Evolutionary conservation across 1,284 basidiomycete genomes (phyloP).

Genomic region (Xanthoconium separans): DNA sequence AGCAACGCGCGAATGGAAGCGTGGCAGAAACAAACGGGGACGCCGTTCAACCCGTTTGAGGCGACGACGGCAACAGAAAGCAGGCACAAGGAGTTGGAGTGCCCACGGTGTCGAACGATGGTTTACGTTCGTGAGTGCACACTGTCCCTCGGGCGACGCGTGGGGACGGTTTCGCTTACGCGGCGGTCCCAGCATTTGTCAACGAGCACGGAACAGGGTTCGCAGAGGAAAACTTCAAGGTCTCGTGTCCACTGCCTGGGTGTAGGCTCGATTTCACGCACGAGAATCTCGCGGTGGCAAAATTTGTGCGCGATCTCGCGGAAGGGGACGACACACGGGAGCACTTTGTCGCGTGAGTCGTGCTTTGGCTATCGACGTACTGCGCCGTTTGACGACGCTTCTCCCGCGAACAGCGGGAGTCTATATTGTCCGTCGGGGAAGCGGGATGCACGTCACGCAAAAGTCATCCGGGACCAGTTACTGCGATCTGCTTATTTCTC

Average conservation of each 20-base stretch:
- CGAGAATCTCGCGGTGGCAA: conserved; percentile 34
- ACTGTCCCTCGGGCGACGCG: background rate
- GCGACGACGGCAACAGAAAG: conserved; percentile 23
- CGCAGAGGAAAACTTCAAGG: conserved; percentile 31
- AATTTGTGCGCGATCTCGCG: conserved; percentile 35
- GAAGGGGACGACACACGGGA: conserved; percentile 15
- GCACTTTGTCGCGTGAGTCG: conserved; percentile 22
- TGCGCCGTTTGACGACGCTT: background rate
- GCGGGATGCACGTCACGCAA: conserved; percentile 26
- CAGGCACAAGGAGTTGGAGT: conserved; percentile 27
- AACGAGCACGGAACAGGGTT: conserved; percentile 34
- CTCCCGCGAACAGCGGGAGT: conserved; percentile 29
- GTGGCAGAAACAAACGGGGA: conserved; percentile 34
- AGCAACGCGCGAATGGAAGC: conserved; percentile 17
- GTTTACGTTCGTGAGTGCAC: conserved; percentile 32
- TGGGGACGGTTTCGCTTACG: background rate
- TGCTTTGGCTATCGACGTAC: background rate
- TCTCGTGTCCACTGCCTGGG: conserved; percentile 27
- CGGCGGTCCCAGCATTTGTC: conserved; percentile 29
- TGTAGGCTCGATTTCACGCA: conserved; percentile 35
- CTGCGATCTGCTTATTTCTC: conserved; percentile 24
- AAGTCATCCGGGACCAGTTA: conserved; percentile 24
- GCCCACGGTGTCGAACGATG: conserved; percentile 35
- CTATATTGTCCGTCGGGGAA: conserved; percentile 25
- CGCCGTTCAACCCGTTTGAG: conserved; percentile 37